Evolutionary conservation across 2,329 filamentous ascomycete species (phyloP).

Genomic region (Polychaeton citri): DNA sequence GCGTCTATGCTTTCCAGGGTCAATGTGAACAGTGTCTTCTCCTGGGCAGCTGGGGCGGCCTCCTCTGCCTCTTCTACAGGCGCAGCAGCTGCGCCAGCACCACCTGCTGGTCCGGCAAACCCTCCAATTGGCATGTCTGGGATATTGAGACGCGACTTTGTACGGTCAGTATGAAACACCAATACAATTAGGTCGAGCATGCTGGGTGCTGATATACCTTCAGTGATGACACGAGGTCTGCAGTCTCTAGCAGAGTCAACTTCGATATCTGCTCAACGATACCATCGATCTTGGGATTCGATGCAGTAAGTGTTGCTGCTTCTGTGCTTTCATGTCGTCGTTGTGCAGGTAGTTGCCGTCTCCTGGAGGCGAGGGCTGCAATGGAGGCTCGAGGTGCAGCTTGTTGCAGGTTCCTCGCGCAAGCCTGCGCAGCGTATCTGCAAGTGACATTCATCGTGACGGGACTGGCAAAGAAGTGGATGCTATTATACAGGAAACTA

Average conservation of each 20-base stretch:
- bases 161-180: too few species aligned
- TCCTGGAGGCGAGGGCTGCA: constrained; percentile 3
- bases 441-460: not conserved
- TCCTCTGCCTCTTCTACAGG: constrained; percentile 61
- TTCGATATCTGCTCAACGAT: constrained; percentile 99
- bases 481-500: too few species aligned
- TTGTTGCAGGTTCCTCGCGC: constrained; percentile 9
- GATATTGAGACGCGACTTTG: constrained; percentile 83
- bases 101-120: constrained; percentile 61
- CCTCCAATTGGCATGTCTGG: constrained; percentile 92
- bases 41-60: constrained; percentile 73
- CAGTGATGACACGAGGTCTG: constrained; percentile 83
- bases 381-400: constrained; percentile 27
- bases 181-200: too few species aligned
- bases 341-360: constrained; percentile 10
- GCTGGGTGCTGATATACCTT: too few species aligned
- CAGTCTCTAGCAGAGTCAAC: constrained; percentile 94
- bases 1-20: constrained; percentile 88
- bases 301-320: constrained; percentile 32
- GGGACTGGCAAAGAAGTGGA: too few species aligned
- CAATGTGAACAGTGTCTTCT: constrained; percentile 94
- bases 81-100: constrained; percentile 48
- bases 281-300: constrained; percentile 80
- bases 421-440: not conserved
- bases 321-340: constrained; percentile 86